Conservation (phyloP, 768 basidiomycete species). For the Brasilioporus rufonigricans region DNA sequence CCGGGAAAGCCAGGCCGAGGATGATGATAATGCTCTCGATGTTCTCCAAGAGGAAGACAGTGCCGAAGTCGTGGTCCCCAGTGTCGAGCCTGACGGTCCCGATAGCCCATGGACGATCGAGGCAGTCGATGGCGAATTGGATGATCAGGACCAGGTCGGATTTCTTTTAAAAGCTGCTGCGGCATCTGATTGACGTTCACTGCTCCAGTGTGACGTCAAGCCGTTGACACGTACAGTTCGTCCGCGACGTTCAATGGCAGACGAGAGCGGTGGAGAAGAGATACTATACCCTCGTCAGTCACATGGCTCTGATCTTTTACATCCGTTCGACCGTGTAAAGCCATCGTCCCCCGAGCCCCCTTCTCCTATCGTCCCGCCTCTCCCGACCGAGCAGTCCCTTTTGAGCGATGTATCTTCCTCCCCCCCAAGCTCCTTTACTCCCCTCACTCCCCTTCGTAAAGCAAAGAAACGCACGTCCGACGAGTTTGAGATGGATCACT, state of each 20-base stretch:
- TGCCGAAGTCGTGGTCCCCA: constrained; percentile 28
- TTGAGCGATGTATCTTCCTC: constrained; percentile 34
- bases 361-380: constrained; percentile 30
- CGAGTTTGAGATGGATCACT: constrained; percentile 78
- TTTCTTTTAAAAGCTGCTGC: neutral
- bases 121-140: constrained; percentile 75
- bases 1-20: constrained; percentile 37
- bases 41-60: constrained; percentile 31
- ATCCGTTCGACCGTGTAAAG: constrained; percentile 35
- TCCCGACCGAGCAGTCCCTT: constrained; percentile 31
- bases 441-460: constrained; percentile 43
- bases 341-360: constrained; percentile 27
- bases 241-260: constrained; percentile 61
- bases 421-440: constrained; percentile 65
- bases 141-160: constrained; percentile 67
- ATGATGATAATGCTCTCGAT: constrained; percentile 37
- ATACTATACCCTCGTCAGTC: constrained; percentile 80
- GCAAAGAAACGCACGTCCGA: constrained; percentile 78
- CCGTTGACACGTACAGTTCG: constrained; percentile 51
- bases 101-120: constrained; percentile 91
- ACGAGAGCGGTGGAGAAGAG: constrained; percentile 89
- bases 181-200: neutral
- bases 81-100: constrained; percentile 50
- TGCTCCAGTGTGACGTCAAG: constrained; percentile 42
- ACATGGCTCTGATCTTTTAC: constrained; percentile 26